Base-by-base conservation (phyloP, 2,329 filamentous ascomycete species). In the Hypoxylon sp. region DNA sequence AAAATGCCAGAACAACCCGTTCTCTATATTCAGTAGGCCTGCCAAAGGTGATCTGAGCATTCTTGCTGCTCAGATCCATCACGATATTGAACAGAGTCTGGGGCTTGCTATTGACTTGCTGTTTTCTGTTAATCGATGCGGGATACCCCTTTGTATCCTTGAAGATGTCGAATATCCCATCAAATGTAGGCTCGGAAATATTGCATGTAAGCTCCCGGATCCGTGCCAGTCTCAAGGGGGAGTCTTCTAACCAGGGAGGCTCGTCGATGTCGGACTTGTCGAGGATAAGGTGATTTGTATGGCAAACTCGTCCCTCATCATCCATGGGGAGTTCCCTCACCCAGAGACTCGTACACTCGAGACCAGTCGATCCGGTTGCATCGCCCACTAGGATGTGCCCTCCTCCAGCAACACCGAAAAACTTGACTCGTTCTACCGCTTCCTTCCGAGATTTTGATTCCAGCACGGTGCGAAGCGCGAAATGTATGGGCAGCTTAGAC, bases 401-500 rank as follows among this genome's bases (percentile, higher is more conserved):
- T 3, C 83, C 81, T 0, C 80, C 80, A 0, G 85, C 85, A 55
- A 86, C 81, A 2, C 85, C 85, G 46, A 76, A 75, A 13, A 70
- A 71, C 63, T 82, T 76, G 14, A 88, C 72, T 21, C 76, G 79
- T 1, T 74, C 57, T 1, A 87, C 78, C 11, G 87, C 87, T 48
- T 82, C 80, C 0, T 77, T 77, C 0, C 81, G 81, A 1, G 82
- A 85, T 0, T 25, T 56, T 28, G 83, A 85, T 56, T 91, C 88
- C 1, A 91, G 76, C 3, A 82, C 84, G 17, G 82, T 76, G 0
- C 89, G 81, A 5, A 91, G 80, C 0, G 86, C 87, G 5, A 91
- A 79, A 72, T 91, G 89, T n/a, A 89, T 84, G 0, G 89, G 89
- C 2, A 90, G 71, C 6, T 82, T 83, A 0, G 77, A 76, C 2